Percentiles rank a stretch among this genome's conserved stretches.
Evolutionary conservation across 306 rosid species (phyloP).

Genomic region (Comarum palustre): DNA sequence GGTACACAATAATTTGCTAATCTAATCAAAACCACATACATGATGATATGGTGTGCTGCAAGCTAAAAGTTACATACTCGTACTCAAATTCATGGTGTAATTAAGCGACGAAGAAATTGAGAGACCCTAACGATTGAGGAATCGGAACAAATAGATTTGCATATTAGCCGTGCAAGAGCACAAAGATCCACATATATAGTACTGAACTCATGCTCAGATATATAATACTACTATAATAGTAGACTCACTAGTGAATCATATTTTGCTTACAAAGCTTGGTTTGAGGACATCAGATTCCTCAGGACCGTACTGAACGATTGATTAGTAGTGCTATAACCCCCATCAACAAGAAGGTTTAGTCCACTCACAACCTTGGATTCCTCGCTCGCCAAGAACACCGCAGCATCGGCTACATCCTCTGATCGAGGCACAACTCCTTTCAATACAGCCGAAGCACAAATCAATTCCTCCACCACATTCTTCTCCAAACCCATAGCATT

Average conservation of each 20-base stretch:
- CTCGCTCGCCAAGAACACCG: constrained; percentile 35
- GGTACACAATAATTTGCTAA: too few relatives aligned
- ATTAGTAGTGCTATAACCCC: constrained; percentile 30
- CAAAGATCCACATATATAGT: background rate
- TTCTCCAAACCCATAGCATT: constrained; percentile 28
- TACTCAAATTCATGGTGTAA: background rate
- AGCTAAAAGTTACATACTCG: too few relatives aligned
- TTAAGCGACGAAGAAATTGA: background rate
- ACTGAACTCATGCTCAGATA: too few relatives aligned
- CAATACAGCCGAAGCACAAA: constrained; percentile 25
- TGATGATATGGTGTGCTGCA: too few relatives aligned
- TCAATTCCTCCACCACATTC: constrained; percentile 21
- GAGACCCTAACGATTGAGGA: background rate
- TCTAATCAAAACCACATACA: too few relatives aligned
- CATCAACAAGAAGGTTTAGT: constrained; percentile 22
- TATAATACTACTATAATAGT: too few relatives aligned
- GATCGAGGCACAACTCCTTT: constrained; percentile 31
- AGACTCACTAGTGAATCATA: background rate
- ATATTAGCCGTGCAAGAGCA: background rate
- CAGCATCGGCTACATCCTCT: constrained; percentile 42
- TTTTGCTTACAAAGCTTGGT: constrained; percentile 9
- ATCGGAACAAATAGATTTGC: background rate
- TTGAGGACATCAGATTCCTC: constrained; percentile 10
- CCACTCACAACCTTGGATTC: constrained; percentile 31
- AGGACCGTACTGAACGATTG: constrained; percentile 14